A percentile compares a stretch with the other conserved stretches of the same genome.
These are phyloP conservation scores for Cryphonectria carpinicola DNA, from an alignment of 2,329 filamentous ascomycete species.

Conservation along the genomic window DNA sequence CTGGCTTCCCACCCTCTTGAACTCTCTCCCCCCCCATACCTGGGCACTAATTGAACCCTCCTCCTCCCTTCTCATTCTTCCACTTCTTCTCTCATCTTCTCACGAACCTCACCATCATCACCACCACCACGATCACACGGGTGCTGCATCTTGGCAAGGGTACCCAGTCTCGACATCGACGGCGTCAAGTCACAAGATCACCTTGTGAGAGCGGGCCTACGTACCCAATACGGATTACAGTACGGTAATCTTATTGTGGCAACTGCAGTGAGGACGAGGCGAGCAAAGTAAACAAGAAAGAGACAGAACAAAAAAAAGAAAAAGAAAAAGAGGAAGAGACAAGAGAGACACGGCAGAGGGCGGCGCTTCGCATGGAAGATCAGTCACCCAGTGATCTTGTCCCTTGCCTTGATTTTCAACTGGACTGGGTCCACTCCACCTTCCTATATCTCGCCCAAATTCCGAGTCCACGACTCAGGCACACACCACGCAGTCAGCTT, in stretches of 20 bases:
- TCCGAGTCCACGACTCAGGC: slow-evolving; percentile 30
- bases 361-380: slow-evolving; percentile 12
- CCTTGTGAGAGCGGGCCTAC: neutral
- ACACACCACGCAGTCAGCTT: slow-evolving; percentile 23
- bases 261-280: slow-evolving; percentile 3
- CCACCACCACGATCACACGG: neutral
- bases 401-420: slow-evolving; percentile 22
- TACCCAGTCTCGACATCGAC: neutral
- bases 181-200: neutral
- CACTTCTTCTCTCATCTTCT: neutral
- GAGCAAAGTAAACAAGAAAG: slow-evolving; percentile 10
- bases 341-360: neutral
- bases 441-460: slow-evolving; percentile 25
- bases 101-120: neutral
- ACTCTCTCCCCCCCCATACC: slow-evolving; percentile 1
- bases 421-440: slow-evolving; percentile 27
- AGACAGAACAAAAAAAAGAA: neutral
- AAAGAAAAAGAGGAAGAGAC: neutral
- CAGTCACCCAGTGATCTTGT: slow-evolving; percentile 14
- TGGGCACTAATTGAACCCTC: slow-evolving; percentile 11
- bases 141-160: neutral
- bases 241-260: neutral
- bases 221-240: neutral
- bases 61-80: neutral
- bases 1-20: slow-evolving; percentile 14